Evolutionary conservation across 768 basidiomycete genomes (phyloP).

Genomic region (Leccinum olivaceopallidum): DNA sequence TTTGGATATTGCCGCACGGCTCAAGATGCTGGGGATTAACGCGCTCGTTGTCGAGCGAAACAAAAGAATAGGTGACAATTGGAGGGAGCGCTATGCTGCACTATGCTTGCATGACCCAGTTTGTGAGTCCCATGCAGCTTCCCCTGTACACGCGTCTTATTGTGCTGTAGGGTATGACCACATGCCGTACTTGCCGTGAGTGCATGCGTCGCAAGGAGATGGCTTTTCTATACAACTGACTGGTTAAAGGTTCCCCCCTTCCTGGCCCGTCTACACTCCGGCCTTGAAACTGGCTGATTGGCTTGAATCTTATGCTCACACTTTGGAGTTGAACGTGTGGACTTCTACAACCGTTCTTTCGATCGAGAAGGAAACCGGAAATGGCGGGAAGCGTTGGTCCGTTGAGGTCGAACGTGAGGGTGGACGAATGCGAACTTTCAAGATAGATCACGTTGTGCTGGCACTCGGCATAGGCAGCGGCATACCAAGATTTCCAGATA

Average conservation of each 20-base stretch:
- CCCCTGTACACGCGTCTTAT: not conserved
- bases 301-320: conserved; percentile 63
- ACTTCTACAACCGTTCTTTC: conserved; percentile 41
- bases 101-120: conserved; percentile 35
- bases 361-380: conserved; percentile 29
- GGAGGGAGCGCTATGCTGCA: conserved; percentile 32
- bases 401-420: conserved; percentile 40
- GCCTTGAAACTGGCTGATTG: conserved; percentile 62
- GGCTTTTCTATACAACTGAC: not conserved
- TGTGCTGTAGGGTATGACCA: conserved; percentile 43
- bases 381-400: conserved; percentile 42
- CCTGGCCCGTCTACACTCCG: conserved; percentile 60
- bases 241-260: conserved; percentile 49
- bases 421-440: conserved; percentile 39
- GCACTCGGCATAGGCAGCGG: conserved; percentile 51
- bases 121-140: conserved; percentile 20
- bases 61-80: conserved; percentile 32
- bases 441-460: conserved; percentile 50
- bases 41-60: conserved; percentile 28
- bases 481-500: conserved; percentile 42
- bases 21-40: conserved; percentile 34
- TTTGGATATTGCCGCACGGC: conserved; percentile 55
- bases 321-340: conserved; percentile 66
- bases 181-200: conserved; percentile 57
- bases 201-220: not conserved